Percentiles rank a stretch among this genome's conserved stretches.
Conservation (phyloP, 345 rosid genomes). For the Carallia pectinifolia region DNA sequence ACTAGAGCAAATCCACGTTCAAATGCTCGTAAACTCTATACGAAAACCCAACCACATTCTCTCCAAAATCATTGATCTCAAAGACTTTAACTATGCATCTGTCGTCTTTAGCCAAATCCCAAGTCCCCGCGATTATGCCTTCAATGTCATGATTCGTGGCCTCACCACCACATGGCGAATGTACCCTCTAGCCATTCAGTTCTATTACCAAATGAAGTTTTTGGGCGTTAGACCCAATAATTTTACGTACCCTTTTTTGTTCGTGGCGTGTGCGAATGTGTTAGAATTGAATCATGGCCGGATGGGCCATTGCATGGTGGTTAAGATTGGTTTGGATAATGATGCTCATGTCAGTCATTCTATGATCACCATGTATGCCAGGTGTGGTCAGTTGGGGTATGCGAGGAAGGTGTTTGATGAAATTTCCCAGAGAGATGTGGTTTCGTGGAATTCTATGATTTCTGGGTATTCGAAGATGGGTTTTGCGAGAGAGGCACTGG, state of each 20-base stretch:
- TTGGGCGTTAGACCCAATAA: conserved; percentile 59
- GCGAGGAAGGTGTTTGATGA: conserved; percentile 78
- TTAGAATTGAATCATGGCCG: conserved; percentile 44
- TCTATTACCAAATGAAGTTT: conserved; percentile 55
- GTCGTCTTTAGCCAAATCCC: conserved; percentile 54
- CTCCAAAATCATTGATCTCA: conserved; percentile 58
- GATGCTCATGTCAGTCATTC: conserved; percentile 65
- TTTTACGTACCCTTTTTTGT: conserved; percentile 72
- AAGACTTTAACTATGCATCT: conserved; percentile 55
- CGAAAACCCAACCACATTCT: conserved; percentile 63
- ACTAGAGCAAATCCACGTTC: conserved; percentile 66
- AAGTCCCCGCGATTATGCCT: conserved; percentile 61
- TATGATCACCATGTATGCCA: conserved; percentile 58
- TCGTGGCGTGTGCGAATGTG: conserved; percentile 60
- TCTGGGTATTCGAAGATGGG: conserved; percentile 79
- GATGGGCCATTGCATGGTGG: conserved; percentile 53
- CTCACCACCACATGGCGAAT: conserved; percentile 54
- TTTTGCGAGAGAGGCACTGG: conserved; percentile 51
- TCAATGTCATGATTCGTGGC: conserved; percentile 81
- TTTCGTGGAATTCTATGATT: conserved; percentile 93
- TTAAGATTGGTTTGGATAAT: conserved; percentile 52
- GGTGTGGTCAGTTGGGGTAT: conserved; percentile 32
- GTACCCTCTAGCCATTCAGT: conserved; percentile 37
- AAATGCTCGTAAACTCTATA: conserved; percentile 51
- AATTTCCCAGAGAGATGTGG: conserved; percentile 55